Conservation (phyloP, 208 protist genomes). For the Trypanosomatidae sp. region DNA sequence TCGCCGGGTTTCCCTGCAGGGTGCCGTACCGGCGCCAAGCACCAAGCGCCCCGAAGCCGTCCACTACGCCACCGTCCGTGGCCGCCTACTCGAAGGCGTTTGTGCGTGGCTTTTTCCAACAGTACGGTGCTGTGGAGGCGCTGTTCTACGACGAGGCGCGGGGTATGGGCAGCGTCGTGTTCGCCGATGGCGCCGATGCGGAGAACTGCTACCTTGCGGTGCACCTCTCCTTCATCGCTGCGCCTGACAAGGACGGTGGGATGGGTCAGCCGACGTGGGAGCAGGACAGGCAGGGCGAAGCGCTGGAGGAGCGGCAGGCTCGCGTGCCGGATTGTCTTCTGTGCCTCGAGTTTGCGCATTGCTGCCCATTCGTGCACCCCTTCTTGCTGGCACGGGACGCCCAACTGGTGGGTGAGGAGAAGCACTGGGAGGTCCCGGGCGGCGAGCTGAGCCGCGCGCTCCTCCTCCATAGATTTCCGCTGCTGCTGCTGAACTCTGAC, state of each 20-base stretch:
- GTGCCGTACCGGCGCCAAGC: not conserved
- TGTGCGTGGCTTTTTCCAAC: constrained; percentile 57
- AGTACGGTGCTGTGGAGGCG: constrained; percentile 47
- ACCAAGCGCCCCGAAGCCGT: not conserved
- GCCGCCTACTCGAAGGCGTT: constrained; percentile 26
- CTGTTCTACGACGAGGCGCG: constrained; percentile 49
- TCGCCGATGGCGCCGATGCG: constrained; percentile 44
- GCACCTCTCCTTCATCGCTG: constrained; percentile 44
- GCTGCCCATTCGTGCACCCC: constrained; percentile 60
- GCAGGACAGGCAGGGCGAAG: constrained; percentile 7
- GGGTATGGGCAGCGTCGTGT: constrained; percentile 70
- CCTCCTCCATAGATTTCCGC: constrained; percentile 17
- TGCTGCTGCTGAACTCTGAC: constrained; percentile 27
- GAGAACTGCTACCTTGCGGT: constrained; percentile 62
- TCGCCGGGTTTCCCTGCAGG: constrained; percentile 56
- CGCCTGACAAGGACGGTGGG: constrained; percentile 8
- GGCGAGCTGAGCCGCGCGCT: constrained; percentile 46
- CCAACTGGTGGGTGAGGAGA: constrained; percentile 6
- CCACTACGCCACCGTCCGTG: not conserved
- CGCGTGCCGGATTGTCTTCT: constrained; percentile 36
- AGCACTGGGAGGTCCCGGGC: constrained; percentile 24
- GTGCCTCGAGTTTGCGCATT: constrained; percentile 65
- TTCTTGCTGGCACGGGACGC: constrained; percentile 33
- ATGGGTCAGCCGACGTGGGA: constrained; percentile 14
- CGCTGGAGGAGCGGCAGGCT: constrained; percentile 10